Percentiles rank a stretch among this genome's conserved stretches.
Conservation (phyloP, 2,329 filamentous ascomycete genomes). For the Alternaria sp. region DNA sequence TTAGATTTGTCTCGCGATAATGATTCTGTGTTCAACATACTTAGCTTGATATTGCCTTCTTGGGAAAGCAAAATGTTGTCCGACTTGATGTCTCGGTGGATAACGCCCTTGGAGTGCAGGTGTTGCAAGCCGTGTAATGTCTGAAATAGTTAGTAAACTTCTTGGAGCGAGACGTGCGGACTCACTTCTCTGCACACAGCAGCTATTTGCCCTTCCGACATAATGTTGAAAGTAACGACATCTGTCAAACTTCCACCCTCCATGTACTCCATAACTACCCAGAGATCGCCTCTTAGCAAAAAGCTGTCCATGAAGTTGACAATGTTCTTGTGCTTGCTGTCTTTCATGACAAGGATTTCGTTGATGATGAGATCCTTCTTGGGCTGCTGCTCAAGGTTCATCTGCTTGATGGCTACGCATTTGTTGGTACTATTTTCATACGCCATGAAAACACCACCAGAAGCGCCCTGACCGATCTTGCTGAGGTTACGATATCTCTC, state of each 20-base stretch:
- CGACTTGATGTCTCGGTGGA: constrained; percentile 98
- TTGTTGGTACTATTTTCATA: constrained; percentile 84
- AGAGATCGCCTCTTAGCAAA: constrained; percentile 86
- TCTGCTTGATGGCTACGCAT: constrained; percentile 98
- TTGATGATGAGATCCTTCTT: constrained; percentile 99
- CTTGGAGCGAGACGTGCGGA: not conserved
- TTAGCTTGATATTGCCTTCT: constrained; percentile 97
- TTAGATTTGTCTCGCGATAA: constrained; percentile 6
- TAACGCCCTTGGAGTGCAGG: constrained; percentile 95
- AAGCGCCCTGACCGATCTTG: constrained; percentile 97
- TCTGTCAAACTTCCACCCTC: constrained; percentile 97
- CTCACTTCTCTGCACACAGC: constrained; percentile 86
- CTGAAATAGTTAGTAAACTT: constrained; percentile 47
- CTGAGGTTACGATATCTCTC: constrained; percentile 85
- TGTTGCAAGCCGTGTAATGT: constrained; percentile 92
- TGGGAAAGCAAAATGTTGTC: constrained; percentile 95
- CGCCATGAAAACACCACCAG: constrained; percentile 92
- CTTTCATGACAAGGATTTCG: constrained; percentile 98
- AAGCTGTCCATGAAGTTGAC: constrained; percentile 99
- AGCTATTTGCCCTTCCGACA: constrained; percentile 97
- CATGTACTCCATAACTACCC: constrained; percentile 99
- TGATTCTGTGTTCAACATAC: constrained; percentile 61
- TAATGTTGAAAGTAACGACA: constrained; percentile 98
- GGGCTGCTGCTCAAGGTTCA: constrained; percentile 97
- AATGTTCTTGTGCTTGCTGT: constrained; percentile 97